Evolutionary conservation across 2,329 filamentous ascomycete genomes (phyloP).

Genomic region (Alternaria arbusti): DNA sequence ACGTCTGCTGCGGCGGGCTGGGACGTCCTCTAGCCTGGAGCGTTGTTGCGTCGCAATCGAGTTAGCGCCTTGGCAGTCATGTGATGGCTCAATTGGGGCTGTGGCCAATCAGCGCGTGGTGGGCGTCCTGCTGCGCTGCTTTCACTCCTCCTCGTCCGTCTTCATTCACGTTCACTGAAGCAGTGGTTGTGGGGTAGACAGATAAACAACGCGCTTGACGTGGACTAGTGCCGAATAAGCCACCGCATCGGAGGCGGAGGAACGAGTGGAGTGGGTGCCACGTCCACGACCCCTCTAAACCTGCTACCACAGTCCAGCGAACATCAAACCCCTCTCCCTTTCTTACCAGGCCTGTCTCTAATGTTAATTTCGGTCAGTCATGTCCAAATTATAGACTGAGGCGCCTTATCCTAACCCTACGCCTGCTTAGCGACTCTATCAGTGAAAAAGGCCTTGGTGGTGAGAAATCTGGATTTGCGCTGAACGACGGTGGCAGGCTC

Average conservation of each 20-base stretch:
- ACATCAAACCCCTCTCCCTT: slow-evolving; percentile 14
- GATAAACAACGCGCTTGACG: slow-evolving; percentile 25
- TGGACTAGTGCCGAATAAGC: slow-evolving; percentile 31
- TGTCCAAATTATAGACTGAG: not conserved
- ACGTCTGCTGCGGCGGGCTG: slow-evolving; percentile 12
- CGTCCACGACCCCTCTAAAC: slow-evolving; percentile 26
- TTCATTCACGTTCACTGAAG: slow-evolving; percentile 10
- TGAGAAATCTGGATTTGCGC: slow-evolving; percentile 5
- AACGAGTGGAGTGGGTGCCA: slow-evolving; percentile 31
- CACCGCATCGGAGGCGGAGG: slow-evolving; percentile 28
- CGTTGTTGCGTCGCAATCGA: slow-evolving; percentile 15
- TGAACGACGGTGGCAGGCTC: not conserved
- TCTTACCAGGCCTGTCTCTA: not conserved
- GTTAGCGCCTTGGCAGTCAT: slow-evolving; percentile 27
- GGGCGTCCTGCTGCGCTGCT: not conserved
- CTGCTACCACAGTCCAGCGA: slow-evolving; percentile 19
- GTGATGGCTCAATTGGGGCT: slow-evolving; percentile 13
- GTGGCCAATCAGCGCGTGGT: slow-evolving; percentile 10
- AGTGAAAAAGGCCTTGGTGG: slow-evolving; percentile 10
- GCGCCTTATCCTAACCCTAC: not conserved
- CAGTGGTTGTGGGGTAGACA: slow-evolving; percentile 7
- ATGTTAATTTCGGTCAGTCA: not conserved
- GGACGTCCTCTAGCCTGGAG: slow-evolving; percentile 16
- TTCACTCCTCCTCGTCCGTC: not conserved
- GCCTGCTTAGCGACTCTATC: not conserved